phyloP scores from a whole-genome alignment of 1,284 basidiomycete species.

The Moesziomyces sp. region DNA sequence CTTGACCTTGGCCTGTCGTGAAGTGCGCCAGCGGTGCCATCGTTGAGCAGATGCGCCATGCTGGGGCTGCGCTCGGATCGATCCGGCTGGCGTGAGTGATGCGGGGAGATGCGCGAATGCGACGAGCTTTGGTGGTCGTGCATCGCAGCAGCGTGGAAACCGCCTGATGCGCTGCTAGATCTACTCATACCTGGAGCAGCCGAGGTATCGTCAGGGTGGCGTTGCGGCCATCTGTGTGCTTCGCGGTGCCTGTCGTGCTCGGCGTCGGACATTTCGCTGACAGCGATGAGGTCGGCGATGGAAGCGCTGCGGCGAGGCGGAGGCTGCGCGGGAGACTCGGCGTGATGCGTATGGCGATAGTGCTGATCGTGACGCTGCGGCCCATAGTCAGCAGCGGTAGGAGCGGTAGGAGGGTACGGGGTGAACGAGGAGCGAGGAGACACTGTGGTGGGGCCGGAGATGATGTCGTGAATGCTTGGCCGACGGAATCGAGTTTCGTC shows the following conservation, averaged over 20 bases:
- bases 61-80: conserved; percentile 48
- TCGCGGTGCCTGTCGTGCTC: conserved; percentile 28
- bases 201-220: conserved; percentile 13
- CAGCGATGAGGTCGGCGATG: conserved; percentile 43
- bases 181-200: conserved; percentile 42
- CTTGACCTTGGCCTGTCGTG: conserved; percentile 36
- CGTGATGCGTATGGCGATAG: conserved; percentile 19
- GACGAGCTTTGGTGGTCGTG: conserved; percentile 13
- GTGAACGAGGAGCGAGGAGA: conserved; percentile 21
- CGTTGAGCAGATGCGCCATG: conserved; percentile 51
- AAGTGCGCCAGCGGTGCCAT: conserved; percentile 46
- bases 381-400: conserved; percentile 11
- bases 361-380: conserved; percentile 20
- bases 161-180: conserved; percentile 39
- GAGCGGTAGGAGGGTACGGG: conserved; percentile 10
- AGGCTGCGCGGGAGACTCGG: conserved; percentile 12
- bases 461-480: conserved; percentile 9
- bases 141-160: conserved; percentile 14
- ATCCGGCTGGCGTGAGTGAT: conserved; percentile 10
- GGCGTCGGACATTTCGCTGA: conserved; percentile 42
- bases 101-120: conserved; percentile 26
- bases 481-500: conserved; percentile 5
- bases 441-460: conserved; percentile 1
- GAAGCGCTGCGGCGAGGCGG: conserved; percentile 32
- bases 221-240: conserved; percentile 11